These are phyloP conservation scores for Mariannaea elegans DNA, from an alignment of 2,329 filamentous ascomycete species.

Conservation along the genomic window DNA sequence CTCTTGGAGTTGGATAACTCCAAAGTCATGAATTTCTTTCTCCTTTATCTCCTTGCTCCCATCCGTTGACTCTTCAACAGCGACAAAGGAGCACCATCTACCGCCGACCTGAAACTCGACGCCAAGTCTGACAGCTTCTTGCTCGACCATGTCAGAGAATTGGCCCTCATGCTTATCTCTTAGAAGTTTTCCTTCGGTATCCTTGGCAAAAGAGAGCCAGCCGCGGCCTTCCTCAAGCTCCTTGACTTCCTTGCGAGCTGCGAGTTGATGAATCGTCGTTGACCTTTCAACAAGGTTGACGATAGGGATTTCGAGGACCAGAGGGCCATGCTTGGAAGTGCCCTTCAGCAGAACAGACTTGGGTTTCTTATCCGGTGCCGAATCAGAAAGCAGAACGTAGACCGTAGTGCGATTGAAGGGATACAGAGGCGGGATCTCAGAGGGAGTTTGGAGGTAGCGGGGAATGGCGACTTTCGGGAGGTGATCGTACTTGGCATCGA, in stretches of 20 bases:
- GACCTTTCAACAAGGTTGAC: slow-evolving; percentile 54
- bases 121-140: slow-evolving; percentile 72
- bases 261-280: slow-evolving; percentile 74
- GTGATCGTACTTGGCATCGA: slow-evolving; percentile 53
- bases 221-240: slow-evolving; percentile 77
- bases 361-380: slow-evolving; percentile 50
- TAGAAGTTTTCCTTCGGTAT: slow-evolving; percentile 52
- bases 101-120: slow-evolving; percentile 72
- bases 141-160: slow-evolving; percentile 68
- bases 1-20: not conserved
- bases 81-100: slow-evolving; percentile 79
- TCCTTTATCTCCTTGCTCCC: not conserved
- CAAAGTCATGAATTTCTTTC: not conserved
- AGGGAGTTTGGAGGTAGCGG: slow-evolving; percentile 70
- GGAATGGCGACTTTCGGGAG: slow-evolving; percentile 64
- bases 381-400: slow-evolving; percentile 70
- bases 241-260: slow-evolving; percentile 71
- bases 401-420: slow-evolving; percentile 72
- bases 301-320: slow-evolving; percentile 72
- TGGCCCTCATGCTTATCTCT: slow-evolving; percentile 57
- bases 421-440: slow-evolving; percentile 70
- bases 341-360: slow-evolving; percentile 67
- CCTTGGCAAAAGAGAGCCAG: slow-evolving; percentile 66
- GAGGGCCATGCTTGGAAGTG: slow-evolving; percentile 63
- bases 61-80: slow-evolving; percentile 58